phyloP scores from a whole-genome alignment of 179 eudicot species.

The Heliamphora pulchella region DNA sequence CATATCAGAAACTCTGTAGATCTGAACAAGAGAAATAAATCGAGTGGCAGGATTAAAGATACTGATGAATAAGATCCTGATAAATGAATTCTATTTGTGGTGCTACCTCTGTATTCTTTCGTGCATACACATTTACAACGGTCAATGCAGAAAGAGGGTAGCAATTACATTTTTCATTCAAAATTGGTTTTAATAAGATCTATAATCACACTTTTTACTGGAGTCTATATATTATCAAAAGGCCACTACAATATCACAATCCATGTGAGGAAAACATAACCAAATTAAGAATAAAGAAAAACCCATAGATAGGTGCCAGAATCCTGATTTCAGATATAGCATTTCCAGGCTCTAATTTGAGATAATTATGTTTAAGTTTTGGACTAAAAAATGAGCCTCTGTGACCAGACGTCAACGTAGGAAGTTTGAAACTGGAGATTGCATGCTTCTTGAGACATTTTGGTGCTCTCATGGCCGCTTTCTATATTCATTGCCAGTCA shows the following conservation, averaged over 20 bases:
- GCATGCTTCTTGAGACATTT: not conserved
- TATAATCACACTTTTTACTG: not conserved
- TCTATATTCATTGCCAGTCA: not conserved
- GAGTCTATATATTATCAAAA: not conserved
- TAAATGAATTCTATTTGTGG: not conserved
- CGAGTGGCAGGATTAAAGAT: not conserved
- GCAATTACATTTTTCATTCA: not conserved
- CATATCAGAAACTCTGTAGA: conserved; percentile 73
- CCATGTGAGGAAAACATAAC: not conserved
- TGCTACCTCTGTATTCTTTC: not conserved
- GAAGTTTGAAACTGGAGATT: not conserved
- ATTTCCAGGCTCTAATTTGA: not conserved
- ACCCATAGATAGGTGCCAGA: not conserved
- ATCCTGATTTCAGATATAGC: not conserved
- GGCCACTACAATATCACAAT: not conserved
- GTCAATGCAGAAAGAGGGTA: not conserved
- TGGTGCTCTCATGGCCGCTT: not conserved
- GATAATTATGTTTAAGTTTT: not conserved
- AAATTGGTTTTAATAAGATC: not conserved
- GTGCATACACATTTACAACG: not conserved
- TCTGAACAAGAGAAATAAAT: conserved; percentile 20
- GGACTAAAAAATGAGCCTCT: not conserved
- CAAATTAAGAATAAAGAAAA: not conserved
- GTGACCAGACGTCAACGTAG: not conserved
- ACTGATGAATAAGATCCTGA: not conserved